Base-by-base conservation (phyloP, 345 rosid genomes). In the Sonneratia alba region DNA sequence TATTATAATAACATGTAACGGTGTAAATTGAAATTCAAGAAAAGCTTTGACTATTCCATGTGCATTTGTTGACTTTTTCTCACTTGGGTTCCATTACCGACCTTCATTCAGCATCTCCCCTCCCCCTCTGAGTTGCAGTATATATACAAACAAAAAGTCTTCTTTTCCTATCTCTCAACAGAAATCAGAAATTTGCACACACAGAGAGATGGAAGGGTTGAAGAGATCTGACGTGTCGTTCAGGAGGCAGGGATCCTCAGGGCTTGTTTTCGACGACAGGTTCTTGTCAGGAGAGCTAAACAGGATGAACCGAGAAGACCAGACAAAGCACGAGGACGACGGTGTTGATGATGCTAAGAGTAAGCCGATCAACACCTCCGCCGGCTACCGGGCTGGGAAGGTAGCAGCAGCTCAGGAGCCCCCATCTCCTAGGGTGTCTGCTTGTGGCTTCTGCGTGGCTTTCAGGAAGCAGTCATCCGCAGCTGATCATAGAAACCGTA, bases 171-270 rank as follows among this genome's bases (percentile, higher is more conserved):
- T 49, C 7, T 63, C 55, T 42, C 71, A 22, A 24, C 66, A 32
- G 48, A 66, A 14, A 53, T 66, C 59, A 48, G 61, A 48, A 22
- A 72, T 24, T 3, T 7, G 43, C 43, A 40, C 43, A 7, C 43
- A 40, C 51, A 71, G 74, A 32, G 81, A 68, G 62, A 94, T 94
- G 98, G 96, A 80, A 7, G 97, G 91, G 55, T 83, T 95, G 78
- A 96, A 90, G 74, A 86, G 99, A 89, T 95, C 99, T 72, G 85
- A 85, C 7, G 80, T 86, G 16, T 95, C 99, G 2, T 95, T 95
- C 65, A 81, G 99, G 49, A 85, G 99, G 51, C 97, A 91, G 45
- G 99, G 99, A 36, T 95, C 97, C 40, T 95, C 97, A 3, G 97
- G 99, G 9, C 79, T 95, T 12, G 87, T 95, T 4, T 95, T 93